A percentile compares a stretch with the other conserved stretches of the same genome.
Evolutionary conservation across 345 rosid genomes (phyloP).

Genomic region (Heritiera littoralis): DNA sequence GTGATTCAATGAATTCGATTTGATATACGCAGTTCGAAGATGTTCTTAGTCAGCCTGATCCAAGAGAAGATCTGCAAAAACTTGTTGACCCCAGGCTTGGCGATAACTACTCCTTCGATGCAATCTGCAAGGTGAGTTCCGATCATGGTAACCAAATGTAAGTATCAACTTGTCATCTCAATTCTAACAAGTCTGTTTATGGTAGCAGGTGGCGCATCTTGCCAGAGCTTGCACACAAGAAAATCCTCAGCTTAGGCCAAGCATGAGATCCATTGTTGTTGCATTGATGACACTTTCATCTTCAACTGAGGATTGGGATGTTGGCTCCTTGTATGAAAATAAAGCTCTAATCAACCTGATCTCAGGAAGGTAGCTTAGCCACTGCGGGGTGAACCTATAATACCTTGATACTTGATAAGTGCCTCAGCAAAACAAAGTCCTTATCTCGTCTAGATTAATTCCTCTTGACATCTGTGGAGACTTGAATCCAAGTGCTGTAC

Average conservation of each 20-base stretch:
- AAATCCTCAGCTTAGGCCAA: slow-evolving; percentile 74
- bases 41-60: slow-evolving; percentile 56
- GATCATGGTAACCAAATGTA: background rate
- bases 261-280: slow-evolving; percentile 87
- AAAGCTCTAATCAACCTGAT: slow-evolving; percentile 63
- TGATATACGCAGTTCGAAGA: slow-evolving; percentile 67
- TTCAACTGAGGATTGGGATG: slow-evolving; percentile 81
- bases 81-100: slow-evolving; percentile 75
- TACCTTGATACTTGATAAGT: background rate
- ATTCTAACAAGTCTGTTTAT: slow-evolving; percentile 1
- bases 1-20: background rate
- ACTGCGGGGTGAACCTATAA: background rate
- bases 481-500: background rate
- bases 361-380: slow-evolving; percentile 62
- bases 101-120: slow-evolving; percentile 65
- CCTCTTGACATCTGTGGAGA: background rate
- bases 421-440: background rate
- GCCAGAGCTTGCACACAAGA: slow-evolving; percentile 87
- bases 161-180: background rate
- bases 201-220: slow-evolving; percentile 77
- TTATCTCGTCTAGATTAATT: too few relatives aligned
- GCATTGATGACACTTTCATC: slow-evolving; percentile 85
- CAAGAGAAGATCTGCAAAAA: slow-evolving; percentile 55
- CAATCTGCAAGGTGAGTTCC: slow-evolving; percentile 58
- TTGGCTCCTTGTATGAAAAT: slow-evolving; percentile 64